These are phyloP conservation scores for Aureobasidium vineae DNA, from an alignment of 2,329 filamentous ascomycete genomes.

Conservation along the genomic window DNA sequence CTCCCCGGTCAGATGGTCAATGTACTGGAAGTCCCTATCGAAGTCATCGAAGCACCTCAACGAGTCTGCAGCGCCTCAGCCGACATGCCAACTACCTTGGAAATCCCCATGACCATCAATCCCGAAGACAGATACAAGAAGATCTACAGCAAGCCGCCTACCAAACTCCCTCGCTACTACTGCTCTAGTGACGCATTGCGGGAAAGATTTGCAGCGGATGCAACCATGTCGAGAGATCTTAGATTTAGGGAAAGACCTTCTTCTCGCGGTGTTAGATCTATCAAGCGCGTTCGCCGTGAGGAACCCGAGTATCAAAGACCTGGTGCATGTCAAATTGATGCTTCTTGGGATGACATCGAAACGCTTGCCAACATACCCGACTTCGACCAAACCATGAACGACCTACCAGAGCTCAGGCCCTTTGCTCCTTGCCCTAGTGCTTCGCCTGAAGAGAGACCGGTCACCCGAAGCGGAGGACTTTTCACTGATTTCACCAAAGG, in stretches of 20 bases:
- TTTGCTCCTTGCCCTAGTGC: conserved; percentile 9
- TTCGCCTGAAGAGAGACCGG: conserved; percentile 1
- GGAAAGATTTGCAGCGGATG: conserved; percentile 17
- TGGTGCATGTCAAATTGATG: conserved; percentile 13
- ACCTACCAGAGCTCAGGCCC: conserved; percentile 7
- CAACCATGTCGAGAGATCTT: neutral
- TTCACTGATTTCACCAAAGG: conserved; percentile 13
- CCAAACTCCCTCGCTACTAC: conserved; percentile 27
- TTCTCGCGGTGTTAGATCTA: neutral
- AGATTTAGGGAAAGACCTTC: neutral
- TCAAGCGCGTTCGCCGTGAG: conserved; percentile 20
- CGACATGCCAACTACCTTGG: conserved; percentile 33
- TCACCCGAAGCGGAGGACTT: neutral
- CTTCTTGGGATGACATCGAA: neutral
- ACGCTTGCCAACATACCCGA: neutral
- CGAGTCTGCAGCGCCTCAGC: conserved; percentile 36
- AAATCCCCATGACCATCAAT: conserved; percentile 26
- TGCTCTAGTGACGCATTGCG: conserved; percentile 28
- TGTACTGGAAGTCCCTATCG: conserved; percentile 73
- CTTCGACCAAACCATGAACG: neutral
- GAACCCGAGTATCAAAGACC: conserved; percentile 7
- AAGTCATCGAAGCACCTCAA: conserved; percentile 43
- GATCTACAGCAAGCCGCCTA: conserved; percentile 26
- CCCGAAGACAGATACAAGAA: conserved; percentile 29
- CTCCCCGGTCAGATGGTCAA: conserved; percentile 88